These are phyloP conservation scores for Yamadazyma pseudoaaseri DNA, from an alignment of 1,139 yeast species.

Conservation along the genomic window DNA sequence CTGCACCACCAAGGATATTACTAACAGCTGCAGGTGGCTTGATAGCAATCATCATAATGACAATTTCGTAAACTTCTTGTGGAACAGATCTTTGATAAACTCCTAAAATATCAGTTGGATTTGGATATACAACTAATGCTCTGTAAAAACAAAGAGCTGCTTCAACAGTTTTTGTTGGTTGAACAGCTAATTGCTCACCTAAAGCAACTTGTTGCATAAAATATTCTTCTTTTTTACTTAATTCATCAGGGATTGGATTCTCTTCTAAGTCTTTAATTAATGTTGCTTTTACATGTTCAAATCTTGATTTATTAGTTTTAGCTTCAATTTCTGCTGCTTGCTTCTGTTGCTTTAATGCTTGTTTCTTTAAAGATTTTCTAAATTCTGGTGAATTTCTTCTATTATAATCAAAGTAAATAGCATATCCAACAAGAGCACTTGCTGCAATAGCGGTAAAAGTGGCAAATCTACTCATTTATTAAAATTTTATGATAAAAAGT, in stretches of 20 bases:
- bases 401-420: conserved; percentile 85
- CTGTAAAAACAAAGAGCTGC: conserved; percentile 91
- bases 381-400: conserved; percentile 83
- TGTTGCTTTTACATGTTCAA: conserved; percentile 59
- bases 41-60: conserved; percentile 85
- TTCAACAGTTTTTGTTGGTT: conserved; percentile 62
- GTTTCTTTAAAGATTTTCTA: conserved; percentile 70
- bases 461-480: conserved; percentile 38
- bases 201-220: conserved; percentile 81
- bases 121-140: conserved; percentile 92
- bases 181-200: conserved; percentile 71
- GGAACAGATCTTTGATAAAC: conserved; percentile 89
- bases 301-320: conserved; percentile 58
- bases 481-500: too few species aligned
- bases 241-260: conserved; percentile 75
- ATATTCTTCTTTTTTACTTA: conserved; percentile 67
- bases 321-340: conserved; percentile 56
- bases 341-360: conserved; percentile 58
- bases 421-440: conserved; percentile 67
- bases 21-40: conserved; percentile 84
- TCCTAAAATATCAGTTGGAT: conserved; percentile 86
- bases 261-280: conserved; percentile 61
- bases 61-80: conserved; percentile 73
- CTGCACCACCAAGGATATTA: conserved; percentile 53
- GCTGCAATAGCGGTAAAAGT: conserved; percentile 54